Base-by-base conservation (phyloP, 1,284 basidiomycete genomes). In the Peniophora sp. region DNA sequence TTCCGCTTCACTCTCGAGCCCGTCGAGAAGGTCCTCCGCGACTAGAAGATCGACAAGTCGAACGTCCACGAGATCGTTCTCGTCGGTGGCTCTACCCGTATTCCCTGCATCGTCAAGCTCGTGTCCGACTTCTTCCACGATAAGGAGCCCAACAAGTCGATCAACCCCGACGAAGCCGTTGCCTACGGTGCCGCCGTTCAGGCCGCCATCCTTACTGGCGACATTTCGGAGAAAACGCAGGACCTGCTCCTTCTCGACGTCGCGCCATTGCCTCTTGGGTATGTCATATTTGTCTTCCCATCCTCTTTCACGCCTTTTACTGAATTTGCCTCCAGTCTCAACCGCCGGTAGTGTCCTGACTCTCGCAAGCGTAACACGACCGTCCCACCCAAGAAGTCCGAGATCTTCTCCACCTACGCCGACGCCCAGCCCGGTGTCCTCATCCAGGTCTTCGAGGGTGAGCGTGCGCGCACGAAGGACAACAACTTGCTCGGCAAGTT, bases 121-220 rank as follows among this genome's bases (percentile, higher is more conserved):
- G 92, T 99, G 48, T 95, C 92, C 53, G 95, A 98, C 77, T 96
- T 93, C 83, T 99, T 98, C 85, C 93, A 93, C 69, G 94, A 95
- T 69, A 92, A 93, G 78, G 90, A 94, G 76, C 91, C 88, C 64
- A 92, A 91, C 81, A 91, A 91, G 78, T 88, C 81, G 69, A 99
- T 99, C 82, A 99, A 99, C 86, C 97, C 97, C 56, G 96, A 99
- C 64, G 97, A 99, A 77, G 97, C 97, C 55, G 96, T 99, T 59
- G 96, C 97, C 37, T 97, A 97, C 73, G 97, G 97, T 79, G 97
- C 96, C 59, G 95, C 97, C 58, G 96, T 99, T 63, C 97, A 99
- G 77, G 96, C 94, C 55, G 96, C 94, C 64, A 97, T 99, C 63
- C 88, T 99, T 55, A 91, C 94, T 32, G 97, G 97, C 67, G 93